Evolutionary conservation across 2,329 filamentous ascomycete species (phyloP).

Genomic region (Clarireedia monteithiana): DNA sequence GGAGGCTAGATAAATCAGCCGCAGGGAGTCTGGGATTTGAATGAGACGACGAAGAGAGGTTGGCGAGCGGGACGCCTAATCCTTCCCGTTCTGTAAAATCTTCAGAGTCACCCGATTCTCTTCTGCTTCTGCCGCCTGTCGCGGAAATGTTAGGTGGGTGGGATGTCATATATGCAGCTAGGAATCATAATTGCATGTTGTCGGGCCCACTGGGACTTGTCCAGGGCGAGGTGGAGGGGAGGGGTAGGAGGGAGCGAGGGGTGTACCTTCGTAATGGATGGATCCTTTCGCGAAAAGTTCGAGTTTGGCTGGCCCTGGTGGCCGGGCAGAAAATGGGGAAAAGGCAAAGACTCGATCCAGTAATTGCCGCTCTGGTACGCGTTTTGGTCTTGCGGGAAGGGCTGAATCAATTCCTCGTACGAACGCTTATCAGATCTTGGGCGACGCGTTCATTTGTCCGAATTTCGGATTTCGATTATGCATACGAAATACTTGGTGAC

Average conservation of each 20-base stretch:
- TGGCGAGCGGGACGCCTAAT: slow-evolving; percentile 1
- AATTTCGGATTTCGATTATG: too few relatives aligned
- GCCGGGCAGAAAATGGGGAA: neutral
- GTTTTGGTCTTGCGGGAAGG: too few relatives aligned
- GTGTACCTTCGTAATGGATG: too few relatives aligned
- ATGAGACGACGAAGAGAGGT: neutral
- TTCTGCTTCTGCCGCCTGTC: slow-evolving; percentile 4
- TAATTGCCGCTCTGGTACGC: too few relatives aligned
- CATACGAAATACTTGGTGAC: too few relatives aligned
- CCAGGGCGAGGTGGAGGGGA: neutral
- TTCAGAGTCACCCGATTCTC: slow-evolving; percentile 6
- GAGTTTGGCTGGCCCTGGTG: too few relatives aligned
- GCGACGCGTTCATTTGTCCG: too few relatives aligned
- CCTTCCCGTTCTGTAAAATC: slow-evolving; percentile 3
- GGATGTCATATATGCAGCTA: slow-evolving; percentile 8
- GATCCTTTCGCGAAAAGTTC: too few relatives aligned
- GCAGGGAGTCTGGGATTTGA: neutral
- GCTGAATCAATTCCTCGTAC: too few relatives aligned
- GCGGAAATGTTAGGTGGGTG: slow-evolving; percentile 3
- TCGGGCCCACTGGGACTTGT: slow-evolving; percentile 4
- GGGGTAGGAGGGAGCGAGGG: neutral
- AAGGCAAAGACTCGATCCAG: too few relatives aligned
- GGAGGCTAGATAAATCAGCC: neutral
- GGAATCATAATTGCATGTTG: slow-evolving; percentile 5
- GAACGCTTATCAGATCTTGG: too few relatives aligned